Conservation (phyloP, 139 green algal species). For the Eudorina sp. region DNA sequence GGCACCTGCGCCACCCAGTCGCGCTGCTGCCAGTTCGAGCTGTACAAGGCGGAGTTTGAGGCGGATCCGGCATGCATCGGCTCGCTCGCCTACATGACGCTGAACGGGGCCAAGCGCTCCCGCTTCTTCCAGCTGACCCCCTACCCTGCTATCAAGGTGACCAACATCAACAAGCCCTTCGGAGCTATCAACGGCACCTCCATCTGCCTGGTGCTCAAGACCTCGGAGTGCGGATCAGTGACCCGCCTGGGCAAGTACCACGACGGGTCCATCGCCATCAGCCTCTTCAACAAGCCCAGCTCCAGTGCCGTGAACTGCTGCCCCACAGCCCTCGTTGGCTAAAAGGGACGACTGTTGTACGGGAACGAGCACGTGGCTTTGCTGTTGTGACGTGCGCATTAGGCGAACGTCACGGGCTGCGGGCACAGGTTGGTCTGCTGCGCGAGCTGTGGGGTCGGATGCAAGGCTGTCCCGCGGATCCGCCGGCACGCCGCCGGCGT, state of each 20-base stretch:
- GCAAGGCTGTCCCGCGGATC: not conserved
- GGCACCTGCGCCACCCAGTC: not conserved
- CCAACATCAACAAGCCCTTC: slow-evolving; percentile 47
- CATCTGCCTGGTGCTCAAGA: slow-evolving; percentile 48
- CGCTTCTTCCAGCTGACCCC: slow-evolving; percentile 50
- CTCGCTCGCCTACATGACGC: slow-evolving; percentile 49
- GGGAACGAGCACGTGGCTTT: not conserved
- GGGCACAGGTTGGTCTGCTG: too few species aligned
- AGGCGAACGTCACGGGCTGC: too few species aligned
- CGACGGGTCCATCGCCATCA: slow-evolving; percentile 31
- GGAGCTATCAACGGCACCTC: not conserved
- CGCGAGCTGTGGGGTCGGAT: too few species aligned
- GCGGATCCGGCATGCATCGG: slow-evolving; percentile 17
- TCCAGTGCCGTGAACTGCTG: not conserved
- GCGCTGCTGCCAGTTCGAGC: slow-evolving; percentile 38
- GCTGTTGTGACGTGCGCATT: too few species aligned
- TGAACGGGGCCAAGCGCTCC: slow-evolving; percentile 32
- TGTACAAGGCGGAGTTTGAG: slow-evolving; percentile 59
- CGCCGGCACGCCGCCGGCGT: not conserved
- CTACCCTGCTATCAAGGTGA: slow-evolving; percentile 52
- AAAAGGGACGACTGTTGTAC: not conserved
- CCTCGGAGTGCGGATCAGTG: slow-evolving; percentile 7
- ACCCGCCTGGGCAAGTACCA: not conserved
- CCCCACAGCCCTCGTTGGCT: not conserved
- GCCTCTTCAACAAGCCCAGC: slow-evolving; percentile 51